Evolutionary conservation across 2,329 filamentous ascomycete genomes (phyloP), one percentile per base, ranked within the genome.

Genomic region (Apiospora malaysiana): DNA sequence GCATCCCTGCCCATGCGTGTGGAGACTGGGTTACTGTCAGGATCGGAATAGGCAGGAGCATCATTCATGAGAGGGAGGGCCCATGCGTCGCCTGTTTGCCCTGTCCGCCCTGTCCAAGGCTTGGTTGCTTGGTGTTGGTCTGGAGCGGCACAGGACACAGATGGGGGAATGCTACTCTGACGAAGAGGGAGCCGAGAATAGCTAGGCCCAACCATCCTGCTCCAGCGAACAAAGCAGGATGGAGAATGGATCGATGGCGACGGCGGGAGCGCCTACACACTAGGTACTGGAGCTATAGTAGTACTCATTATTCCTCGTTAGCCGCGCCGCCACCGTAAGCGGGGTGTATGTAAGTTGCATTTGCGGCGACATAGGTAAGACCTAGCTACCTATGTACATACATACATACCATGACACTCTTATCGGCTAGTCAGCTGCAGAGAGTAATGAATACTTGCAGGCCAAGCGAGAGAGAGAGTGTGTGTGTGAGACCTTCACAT

Each of bases 131-230:
- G 49, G 27, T 32, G 10, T 16, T 16, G 27, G 25, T 63, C 56
- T 63, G 37, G 56, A 56, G 49, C 49, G 49, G 49, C 49, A 56
- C 25, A 45, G 14, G 42, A 37, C 27, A 21, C 51, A 37, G 27
- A 59, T 59, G 51, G 27, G 43, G 51, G 56, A 14, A 63, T 63
- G 32, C 1, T n/a, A 63, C 18, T 40, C 27, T 63, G 32, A 63
- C 56, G 56, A 63, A n/a, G 56, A 63, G 56, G 51, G 18, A 37
- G 27, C 51, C 27, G 51, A 59, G 51, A 59, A 59, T n/a, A 59
- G 51, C 27, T 37, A 59, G 51, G 27, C 32, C 27, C 14, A 42
- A 14, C 42, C 16, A 32, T 10, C 51, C 51, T 32, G 32, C 32
- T 18, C 23, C 23, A 10, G 47, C 9, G n/a, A 47, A 10, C 21